Conservation (phyloP, 2,329 filamentous ascomycete genomes). For the Ceratocystis lukuohia region DNA sequence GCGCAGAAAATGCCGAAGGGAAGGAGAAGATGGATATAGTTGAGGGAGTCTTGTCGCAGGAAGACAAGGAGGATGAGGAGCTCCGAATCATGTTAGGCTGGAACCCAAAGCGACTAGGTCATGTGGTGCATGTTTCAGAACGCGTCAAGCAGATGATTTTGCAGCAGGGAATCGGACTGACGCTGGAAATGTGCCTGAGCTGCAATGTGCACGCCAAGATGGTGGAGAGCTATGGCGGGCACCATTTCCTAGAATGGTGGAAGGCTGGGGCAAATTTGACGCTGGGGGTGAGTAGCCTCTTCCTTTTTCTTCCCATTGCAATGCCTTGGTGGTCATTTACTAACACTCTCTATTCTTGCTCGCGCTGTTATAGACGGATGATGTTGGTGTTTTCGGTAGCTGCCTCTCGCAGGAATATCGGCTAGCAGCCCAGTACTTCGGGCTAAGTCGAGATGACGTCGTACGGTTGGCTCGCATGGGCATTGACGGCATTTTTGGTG, state of each 20-base stretch:
- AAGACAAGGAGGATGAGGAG: constrained; percentile 44
- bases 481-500: constrained; percentile 54
- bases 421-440: constrained; percentile 58
- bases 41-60: not conserved
- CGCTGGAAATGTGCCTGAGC: constrained; percentile 63
- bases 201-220: constrained; percentile 70
- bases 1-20: not conserved
- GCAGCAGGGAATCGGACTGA: constrained; percentile 35
- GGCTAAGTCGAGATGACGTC: constrained; percentile 35
- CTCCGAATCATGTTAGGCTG: constrained; percentile 51
- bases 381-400: constrained; percentile 70
- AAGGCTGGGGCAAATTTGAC: constrained; percentile 46
- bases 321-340: not conserved
- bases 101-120: constrained; percentile 55
- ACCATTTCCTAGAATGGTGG: constrained; percentile 68
- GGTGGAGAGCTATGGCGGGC: constrained; percentile 51
- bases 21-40: not conserved
- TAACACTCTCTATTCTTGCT: not conserved
- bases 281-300: constrained; percentile 46
- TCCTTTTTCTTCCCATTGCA: not conserved
- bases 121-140: constrained; percentile 62
- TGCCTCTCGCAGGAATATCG: constrained; percentile 63
- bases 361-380: constrained; percentile 50
- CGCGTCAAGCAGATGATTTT: constrained; percentile 42
- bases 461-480: constrained; percentile 45